Evolutionary conservation across 805 yeast genomes (phyloP).

Genomic region (Komagataella populi): DNA sequence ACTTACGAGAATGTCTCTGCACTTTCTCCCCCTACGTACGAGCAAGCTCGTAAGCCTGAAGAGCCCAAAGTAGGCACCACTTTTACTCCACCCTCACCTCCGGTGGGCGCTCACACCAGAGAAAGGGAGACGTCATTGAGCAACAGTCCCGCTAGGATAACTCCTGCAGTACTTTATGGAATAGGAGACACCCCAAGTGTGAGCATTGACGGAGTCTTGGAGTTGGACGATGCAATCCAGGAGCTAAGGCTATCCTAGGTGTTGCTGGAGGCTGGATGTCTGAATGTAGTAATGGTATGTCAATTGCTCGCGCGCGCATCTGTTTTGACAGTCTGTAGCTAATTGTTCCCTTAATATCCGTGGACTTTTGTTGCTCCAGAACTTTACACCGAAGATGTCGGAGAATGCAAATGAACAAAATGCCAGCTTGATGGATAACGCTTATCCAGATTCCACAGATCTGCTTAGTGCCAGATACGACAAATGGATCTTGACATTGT

Average conservation of each 20-base stretch:
- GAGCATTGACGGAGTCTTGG: slow-evolving; percentile 1
- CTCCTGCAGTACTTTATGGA: slow-evolving; percentile 7
- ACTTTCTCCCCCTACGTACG: slow-evolving; percentile 79
- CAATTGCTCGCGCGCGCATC: no score
- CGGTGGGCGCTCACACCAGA: background rate
- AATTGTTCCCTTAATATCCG: background rate
- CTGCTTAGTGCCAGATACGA: slow-evolving; percentile 13
- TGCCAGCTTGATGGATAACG: slow-evolving; percentile 4
- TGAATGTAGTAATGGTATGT: background rate
- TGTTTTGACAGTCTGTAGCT: background rate
- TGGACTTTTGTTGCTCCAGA: background rate
- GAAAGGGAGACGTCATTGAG: background rate
- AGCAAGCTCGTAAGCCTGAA: slow-evolving; percentile 9
- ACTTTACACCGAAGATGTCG: background rate
- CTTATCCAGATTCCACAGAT: slow-evolving; percentile 14
- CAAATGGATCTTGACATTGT: slow-evolving; percentile 13
- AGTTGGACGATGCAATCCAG: background rate
- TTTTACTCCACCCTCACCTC: background rate
- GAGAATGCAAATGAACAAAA: background rate
- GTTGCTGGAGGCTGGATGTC: background rate
- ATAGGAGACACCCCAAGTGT: slow-evolving; percentile 6
- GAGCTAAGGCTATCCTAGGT: background rate
- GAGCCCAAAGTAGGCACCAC: background rate
- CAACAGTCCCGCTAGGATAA: background rate
- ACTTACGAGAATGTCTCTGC: slow-evolving; percentile 77